Base-by-base conservation (phyloP, 805 yeast genomes). In the Yarrowia bubula region DNA sequence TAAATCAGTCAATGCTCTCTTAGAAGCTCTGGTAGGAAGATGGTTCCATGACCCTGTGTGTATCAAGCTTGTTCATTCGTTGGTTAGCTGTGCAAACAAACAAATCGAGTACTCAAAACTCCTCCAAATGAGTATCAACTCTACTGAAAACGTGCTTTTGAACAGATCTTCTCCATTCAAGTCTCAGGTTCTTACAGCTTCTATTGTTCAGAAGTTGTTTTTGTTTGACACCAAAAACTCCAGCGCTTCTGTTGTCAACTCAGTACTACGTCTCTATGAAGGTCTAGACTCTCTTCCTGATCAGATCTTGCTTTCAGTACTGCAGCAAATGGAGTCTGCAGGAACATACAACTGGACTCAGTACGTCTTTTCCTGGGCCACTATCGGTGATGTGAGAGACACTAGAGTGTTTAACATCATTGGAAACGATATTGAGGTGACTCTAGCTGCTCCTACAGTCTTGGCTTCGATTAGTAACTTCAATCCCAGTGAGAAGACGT, bases 231-330 rank as follows among this genome's bases (percentile, higher is more conserved):
- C 77, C 0, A 68, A 77, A 0, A 77, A 82, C 64, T 79, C 90
- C 0, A 84, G 78, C 8, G 55, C 69, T 8, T 74, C 77, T 0
- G 72, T 87, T 8, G 83, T 86, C 71, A 80, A 80, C 31, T 80
- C 77, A 53, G 62, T 90, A 1, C 71, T 88, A 10, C 72, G 75
- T 7, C 77, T 83, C 50, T 91, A 88, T 71, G 74, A 75, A n/a
- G 97, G 96, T 4, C 79, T 92, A 0, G 75, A 79, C 2, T 73
- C 82, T 14, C 76, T 85, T 1, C 84, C 83, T 41, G 98, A 93
- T 71, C 72, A 83, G 63, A 66, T 92, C 1, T 71, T 93, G 32
- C 82, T 88, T 64, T 73, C 76, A 4, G 75, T 89, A 1, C 72
- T 93, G 50, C 78, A 80, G 64, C 72, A 73, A 11, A 77, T 91